Conservation (phyloP, 2,329 filamentous ascomycete genomes). For the Zymoseptoria ardabiliae region DNA sequence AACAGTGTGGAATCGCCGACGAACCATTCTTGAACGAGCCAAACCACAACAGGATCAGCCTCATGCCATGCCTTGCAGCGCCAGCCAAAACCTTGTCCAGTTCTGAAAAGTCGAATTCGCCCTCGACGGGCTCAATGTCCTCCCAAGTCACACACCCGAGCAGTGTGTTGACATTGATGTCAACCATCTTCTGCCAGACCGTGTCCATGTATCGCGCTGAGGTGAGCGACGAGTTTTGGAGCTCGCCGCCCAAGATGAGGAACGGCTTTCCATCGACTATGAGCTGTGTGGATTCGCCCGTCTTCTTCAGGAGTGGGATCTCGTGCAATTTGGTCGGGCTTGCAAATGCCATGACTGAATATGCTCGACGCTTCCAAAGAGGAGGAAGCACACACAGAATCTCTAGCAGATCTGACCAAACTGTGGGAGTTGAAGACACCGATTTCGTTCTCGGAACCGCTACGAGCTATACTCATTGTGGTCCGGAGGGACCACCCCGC, state of each 20-base stretch:
- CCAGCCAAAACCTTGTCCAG: slow-evolving; percentile 35
- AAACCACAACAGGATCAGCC: slow-evolving; percentile 42
- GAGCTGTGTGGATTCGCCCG: slow-evolving; percentile 29
- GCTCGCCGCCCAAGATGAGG: slow-evolving; percentile 39
- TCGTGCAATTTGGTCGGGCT: slow-evolving; percentile 48
- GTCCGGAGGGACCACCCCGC: no score
- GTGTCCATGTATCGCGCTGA: slow-evolving; percentile 40
- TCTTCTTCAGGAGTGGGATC: neutral
- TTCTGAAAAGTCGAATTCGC: slow-evolving; percentile 37
- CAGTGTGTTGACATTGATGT: slow-evolving; percentile 39
- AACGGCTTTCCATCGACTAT: slow-evolving; percentile 40
- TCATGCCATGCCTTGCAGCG: slow-evolving; percentile 33
- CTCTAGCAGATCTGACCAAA: no score
- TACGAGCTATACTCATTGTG: no score
- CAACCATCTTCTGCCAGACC: slow-evolving; percentile 38
- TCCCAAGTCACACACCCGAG: slow-evolving; percentile 43
- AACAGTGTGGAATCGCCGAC: slow-evolving; percentile 4
- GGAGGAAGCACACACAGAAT: no score
- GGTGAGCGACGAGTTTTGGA: slow-evolving; percentile 43
- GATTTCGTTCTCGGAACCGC: no score
- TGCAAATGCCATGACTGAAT: neutral
- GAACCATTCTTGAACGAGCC: slow-evolving; percentile 43
- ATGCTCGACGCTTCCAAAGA: no score
- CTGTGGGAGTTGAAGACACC: no score
- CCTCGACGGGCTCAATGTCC: slow-evolving; percentile 40